A percentile compares a stretch with the other conserved stretches of the same genome.
Conservation (phyloP, 257 asterid species). For the Agastache rugosa region DNA sequence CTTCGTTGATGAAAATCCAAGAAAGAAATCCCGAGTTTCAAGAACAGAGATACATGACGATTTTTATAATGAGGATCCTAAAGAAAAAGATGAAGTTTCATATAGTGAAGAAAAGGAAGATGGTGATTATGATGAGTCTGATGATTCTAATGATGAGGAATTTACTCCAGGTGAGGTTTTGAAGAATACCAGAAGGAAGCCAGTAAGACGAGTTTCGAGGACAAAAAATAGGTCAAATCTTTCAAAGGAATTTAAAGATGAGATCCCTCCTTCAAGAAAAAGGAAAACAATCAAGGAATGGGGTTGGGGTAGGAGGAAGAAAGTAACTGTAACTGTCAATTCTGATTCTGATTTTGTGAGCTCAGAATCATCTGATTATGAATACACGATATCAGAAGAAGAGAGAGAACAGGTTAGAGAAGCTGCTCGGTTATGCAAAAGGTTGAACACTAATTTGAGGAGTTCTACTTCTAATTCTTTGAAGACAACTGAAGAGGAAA, state of each 20-base stretch:
- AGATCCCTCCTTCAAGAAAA: slow-evolving; percentile 30
- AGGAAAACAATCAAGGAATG: slow-evolving; percentile 48
- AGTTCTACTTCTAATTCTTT: slow-evolving; percentile 45
- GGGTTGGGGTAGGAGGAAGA: slow-evolving; percentile 53
- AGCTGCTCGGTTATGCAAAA: slow-evolving; percentile 60
- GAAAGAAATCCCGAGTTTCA: slow-evolving; percentile 39
- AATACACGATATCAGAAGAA: slow-evolving; percentile 85
- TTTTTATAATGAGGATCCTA: slow-evolving; percentile 35
- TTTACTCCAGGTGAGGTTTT: slow-evolving; percentile 53
- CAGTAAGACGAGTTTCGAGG: slow-evolving; percentile 34
- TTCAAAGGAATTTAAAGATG: slow-evolving; percentile 40
- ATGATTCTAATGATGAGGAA: slow-evolving; percentile 59
- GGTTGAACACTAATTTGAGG: slow-evolving; percentile 50
- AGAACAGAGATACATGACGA: slow-evolving; percentile 28
- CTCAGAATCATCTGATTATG: slow-evolving; percentile 70
- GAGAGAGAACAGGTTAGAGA: slow-evolving; percentile 90
- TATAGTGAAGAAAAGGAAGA: slow-evolving; percentile 43
- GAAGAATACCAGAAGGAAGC: slow-evolving; percentile 46
- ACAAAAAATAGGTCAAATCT: slow-evolving; percentile 43
- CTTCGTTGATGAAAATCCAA: slow-evolving; percentile 41
- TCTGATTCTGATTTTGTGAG: slow-evolving; percentile 80
- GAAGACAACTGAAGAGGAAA: slow-evolving; percentile 44
- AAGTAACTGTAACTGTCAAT: slow-evolving; percentile 37
- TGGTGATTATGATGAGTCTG: slow-evolving; percentile 42
- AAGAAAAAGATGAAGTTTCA: slow-evolving; percentile 39